Evolutionary conservation across 2,329 filamentous ascomycete genomes (phyloP), one percentile per base, ranked within the genome.

Genomic region (Neopestalotiopsis sp.): DNA sequence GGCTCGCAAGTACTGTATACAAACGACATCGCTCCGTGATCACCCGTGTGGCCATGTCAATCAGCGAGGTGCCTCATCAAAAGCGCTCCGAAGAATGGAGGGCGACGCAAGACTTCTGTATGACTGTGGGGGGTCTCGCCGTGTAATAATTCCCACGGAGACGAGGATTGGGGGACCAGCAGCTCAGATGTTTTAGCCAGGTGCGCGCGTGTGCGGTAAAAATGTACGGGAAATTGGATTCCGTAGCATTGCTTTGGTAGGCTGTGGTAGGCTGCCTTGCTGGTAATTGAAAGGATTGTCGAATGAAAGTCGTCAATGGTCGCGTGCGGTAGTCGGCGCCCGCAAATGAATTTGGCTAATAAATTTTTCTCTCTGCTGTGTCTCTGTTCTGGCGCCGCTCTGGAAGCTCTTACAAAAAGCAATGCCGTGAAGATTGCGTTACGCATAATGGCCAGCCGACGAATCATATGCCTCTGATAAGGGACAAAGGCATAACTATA

Each of bases 401-500:
- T 56, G 38, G 66, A 63, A 67, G 57, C 58, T 63, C 57, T 67
- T 67, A 67, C 66, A 67, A 63, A 58, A 67, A 67, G 20, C 57
- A 62, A 67, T 67, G 57, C 45, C 40, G 66, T 67, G 57, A 67
- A 12, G 20, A 67, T 67, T 67, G 66, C 59, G 66, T 67, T 56
- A 57, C 58, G 20, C 57, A 52, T 32, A 56, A 52, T 24, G 24
- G 10, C 66, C 9, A 1, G n/a, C 30, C 3, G 4, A 6, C 66
- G 58, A 67, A 67, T 67, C 58, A 67, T 28, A 34, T 24, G 20
- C 4, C 24, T 20, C n/a, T 62, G 66, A 67, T 67, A 67, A 67
- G 66, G 34, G 14, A 13, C n/a, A 20, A 20, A 38, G 12, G 65
- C 7, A n/a, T n/a, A 9, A n/a, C 56, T 34, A 61, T 40, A 64